Base-by-base conservation (phyloP, 2,329 filamentous ascomycete species). In the Coniella vitis region DNA sequence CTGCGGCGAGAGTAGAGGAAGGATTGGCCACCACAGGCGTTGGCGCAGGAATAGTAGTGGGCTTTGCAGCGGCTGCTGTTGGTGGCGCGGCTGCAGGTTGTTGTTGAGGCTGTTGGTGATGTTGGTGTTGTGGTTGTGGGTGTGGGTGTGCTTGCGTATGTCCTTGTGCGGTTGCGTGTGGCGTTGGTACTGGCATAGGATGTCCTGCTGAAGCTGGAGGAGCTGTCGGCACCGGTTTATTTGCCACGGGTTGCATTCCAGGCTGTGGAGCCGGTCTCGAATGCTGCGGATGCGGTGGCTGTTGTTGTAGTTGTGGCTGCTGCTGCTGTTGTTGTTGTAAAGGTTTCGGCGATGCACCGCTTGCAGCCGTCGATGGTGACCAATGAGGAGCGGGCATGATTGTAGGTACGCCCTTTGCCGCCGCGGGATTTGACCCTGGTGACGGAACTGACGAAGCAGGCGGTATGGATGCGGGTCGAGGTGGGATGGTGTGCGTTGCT, bases 21-120 rank as follows among this genome's bases (percentile, higher is more conserved):
- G 51, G 34, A 47, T 53, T 20, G 48, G 54, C 12, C 16, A 43
- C 40, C 32, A 37, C 42, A 19, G 47, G 7, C 38, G 21, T 10
- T 29, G 25, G 25, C 25, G 25, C 25, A 48, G 8, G 31, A 41
- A 54, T 37, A 37, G 51, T 36, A 46, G 53, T 19, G 48, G 54
- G 8, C 14, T 44, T 41, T 32, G 40, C 38, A n/a, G 49, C 4
- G 38, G 21, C 49, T 55, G 55, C 31, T 29, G 32, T 38, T 47
- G 55, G 17, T 47, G 49, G 37, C 35, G 54, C 32, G 36, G 45
- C 34, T 47, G 38, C 19, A 14, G 29, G n/a, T 21, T 22, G 36
- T 4, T 52, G 46, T 3, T 38, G 20, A 19, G 42, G 38, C 10
- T 16, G 49, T 22, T 50, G 53, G 5, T 29, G 25, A 29, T 29